Evolutionary conservation across 371 early-diverging fungal species (phyloP).

Genomic region (Lichtheimia ramosa): DNA sequence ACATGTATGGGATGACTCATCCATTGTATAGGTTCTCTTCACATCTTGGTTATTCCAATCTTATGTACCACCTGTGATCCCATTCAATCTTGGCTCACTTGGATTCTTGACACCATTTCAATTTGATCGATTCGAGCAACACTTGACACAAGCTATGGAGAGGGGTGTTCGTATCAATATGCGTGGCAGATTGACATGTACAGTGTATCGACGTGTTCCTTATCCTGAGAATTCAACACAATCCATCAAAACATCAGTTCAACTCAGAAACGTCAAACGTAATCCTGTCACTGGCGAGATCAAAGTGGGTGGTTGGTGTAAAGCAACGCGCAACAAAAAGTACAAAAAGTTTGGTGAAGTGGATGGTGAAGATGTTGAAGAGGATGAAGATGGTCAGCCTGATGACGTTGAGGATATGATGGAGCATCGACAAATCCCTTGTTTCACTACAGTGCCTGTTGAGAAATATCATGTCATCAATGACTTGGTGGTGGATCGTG

Average conservation of each 20-base stretch:
- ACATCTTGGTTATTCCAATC: conserved; percentile 92
- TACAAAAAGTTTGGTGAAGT: conserved; percentile 51
- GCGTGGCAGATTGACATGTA: conserved; percentile 86
- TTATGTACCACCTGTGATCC: conserved; percentile 88
- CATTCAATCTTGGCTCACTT: conserved; percentile 88
- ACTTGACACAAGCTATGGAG: conserved; percentile 62
- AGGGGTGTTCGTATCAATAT: conserved; percentile 82
- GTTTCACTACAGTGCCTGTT: conserved; percentile 47
- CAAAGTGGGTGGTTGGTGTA: conserved; percentile 45
- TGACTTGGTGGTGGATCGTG: conserved; percentile 87
- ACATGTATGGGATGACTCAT: conserved; percentile 57
- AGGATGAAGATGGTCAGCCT: conserved; percentile 10
- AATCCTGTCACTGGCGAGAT: conserved; percentile 49
- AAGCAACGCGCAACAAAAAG: neutral
- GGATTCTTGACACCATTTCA: conserved; percentile 93
- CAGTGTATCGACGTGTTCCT: conserved; percentile 66
- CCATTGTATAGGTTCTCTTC: conserved; percentile 51
- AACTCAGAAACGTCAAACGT: conserved; percentile 42
- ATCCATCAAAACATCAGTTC: conserved; percentile 17
- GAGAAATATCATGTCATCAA: conserved; percentile 75
- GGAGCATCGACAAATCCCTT: conserved; percentile 42
- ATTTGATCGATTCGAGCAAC: conserved; percentile 58
- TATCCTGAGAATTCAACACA: conserved; percentile 25
- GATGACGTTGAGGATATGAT: conserved; percentile 8
- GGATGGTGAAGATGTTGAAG: conserved; percentile 34